Conservation (phyloP, 129 eudicot species). For the Cynara cardunculus region DNA sequence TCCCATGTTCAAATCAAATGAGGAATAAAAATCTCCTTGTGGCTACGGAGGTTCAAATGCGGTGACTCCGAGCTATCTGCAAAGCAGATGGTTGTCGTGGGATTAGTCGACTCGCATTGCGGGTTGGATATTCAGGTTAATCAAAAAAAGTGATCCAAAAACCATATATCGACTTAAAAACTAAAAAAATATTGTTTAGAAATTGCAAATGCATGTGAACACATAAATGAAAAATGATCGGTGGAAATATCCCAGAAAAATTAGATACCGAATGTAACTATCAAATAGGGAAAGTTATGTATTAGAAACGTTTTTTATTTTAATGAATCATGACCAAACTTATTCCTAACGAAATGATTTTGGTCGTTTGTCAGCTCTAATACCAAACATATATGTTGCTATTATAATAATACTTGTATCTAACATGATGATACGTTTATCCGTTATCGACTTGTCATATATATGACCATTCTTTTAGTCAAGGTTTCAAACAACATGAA, state of each 20-base stretch:
- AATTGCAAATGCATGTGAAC: not conserved
- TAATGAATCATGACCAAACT: not conserved
- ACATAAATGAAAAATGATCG: not conserved
- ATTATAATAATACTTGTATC: not conserved
- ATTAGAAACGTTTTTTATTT: not conserved
- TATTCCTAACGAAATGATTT: not conserved
- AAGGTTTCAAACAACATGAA: not conserved
- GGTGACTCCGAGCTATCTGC: too few species aligned
- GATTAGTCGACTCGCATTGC: too few species aligned
- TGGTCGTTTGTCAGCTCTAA: not conserved
- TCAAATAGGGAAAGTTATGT: not conserved
- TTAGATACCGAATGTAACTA: not conserved
- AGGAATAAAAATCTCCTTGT: too few species aligned
- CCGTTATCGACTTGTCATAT: not conserved
- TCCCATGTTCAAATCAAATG: too few species aligned
- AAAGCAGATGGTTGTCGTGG: too few species aligned
- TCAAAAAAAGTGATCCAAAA: not conserved
- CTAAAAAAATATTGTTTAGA: too few species aligned
- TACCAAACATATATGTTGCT: not conserved
- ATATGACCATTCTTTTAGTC: not conserved
- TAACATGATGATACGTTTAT: not conserved
- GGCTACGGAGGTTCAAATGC: too few species aligned
- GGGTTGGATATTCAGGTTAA: too few species aligned
- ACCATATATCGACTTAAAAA: not conserved
- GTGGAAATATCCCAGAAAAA: not conserved